Evolutionary conservation across 495 filamentous ascomycete species (phyloP), one percentile per base, ranked within the genome.

Genomic region (Annulohypoxylon maeteangense): DNA sequence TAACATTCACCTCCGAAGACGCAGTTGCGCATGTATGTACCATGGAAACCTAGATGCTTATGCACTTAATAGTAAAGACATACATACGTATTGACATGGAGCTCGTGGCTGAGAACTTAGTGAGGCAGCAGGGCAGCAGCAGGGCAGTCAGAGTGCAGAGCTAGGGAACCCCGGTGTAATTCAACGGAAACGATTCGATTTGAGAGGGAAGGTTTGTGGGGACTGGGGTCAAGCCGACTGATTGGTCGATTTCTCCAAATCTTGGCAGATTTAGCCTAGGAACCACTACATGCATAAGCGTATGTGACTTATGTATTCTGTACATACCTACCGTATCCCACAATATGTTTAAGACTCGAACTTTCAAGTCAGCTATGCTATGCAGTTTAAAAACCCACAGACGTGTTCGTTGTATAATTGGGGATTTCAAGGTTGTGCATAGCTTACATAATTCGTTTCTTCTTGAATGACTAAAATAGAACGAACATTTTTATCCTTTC

Each of bases 221-320:
- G 67, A 66, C 67, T 45, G 71, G 71, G 71, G 71, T 74, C 58
- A 67, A 42, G 67, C 67, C 36, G 12, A 61, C 34, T 66, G 62
- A 73, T 73, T 73, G 65, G 70, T 34, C 55, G 65, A 61, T 62
- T 66, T 68, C 61, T 48, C 62, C 40, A 66, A 62, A 36, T 59
- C 70, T 73, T 68, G 70, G 65, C 70, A 69, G 65, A 66, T 73
- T 69, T 59, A 29, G 61, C 31, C 60, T 63, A 64, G 27, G 51
- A 53, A 51, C 62, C 55, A 62, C 55, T n/a, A 34, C 5, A 32
- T 40, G 50, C 27, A 54, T 54, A 54, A 54, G 54, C 34, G 18
- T 45, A 31, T 12, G 29, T 29, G 29, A 34, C 34, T 12, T 45
- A 31, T 20, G 29, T 29, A 64, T 56, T 59, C 27, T 31, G 38